phyloP scores from a whole-genome alignment of 2,329 filamentous ascomycete species.

The Teratosphaeria pseudoeucalypti region DNA sequence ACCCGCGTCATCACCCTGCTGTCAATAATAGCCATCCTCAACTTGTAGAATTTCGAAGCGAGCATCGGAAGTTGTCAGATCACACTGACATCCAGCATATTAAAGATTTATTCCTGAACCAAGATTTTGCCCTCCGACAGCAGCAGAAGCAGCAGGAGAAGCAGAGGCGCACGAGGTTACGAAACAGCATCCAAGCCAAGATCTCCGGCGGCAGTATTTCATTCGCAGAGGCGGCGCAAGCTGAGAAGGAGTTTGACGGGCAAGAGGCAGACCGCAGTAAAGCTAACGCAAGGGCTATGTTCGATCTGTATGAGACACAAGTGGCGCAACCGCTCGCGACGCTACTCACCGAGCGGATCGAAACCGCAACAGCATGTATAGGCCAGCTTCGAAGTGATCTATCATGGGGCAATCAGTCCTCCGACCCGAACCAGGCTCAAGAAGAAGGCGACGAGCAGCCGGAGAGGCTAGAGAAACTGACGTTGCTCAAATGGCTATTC shows the following conservation, averaged over 20 bases:
- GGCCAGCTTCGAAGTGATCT: conserved; percentile 62
- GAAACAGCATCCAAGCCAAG: conserved; percentile 59
- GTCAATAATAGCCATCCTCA: conserved; percentile 94
- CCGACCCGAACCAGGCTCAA: conserved; percentile 72
- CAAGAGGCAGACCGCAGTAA: conserved; percentile 62
- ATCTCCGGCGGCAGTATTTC: conserved; percentile 68
- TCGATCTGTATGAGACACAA: conserved; percentile 71
- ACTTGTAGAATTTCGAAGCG: conserved; percentile 63
- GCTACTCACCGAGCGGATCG: conserved; percentile 65
- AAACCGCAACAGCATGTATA: conserved; percentile 65
- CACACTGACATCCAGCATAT: conserved; percentile 56
- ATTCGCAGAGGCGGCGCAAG: conserved; percentile 66
- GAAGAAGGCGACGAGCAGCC: conserved; percentile 93
- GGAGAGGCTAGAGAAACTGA: conserved; percentile 87
- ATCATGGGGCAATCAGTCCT: conserved; percentile 57
- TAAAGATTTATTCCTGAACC: conserved; percentile 22
- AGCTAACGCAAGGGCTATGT: conserved; percentile 65
- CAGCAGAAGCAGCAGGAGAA: conserved; percentile 26
- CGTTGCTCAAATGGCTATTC: conserved; percentile 92
- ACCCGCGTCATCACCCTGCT: conserved; percentile 86
- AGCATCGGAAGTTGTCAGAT: conserved; percentile 65
- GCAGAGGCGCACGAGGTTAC: conserved; percentile 20
- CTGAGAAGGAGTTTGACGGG: conserved; percentile 63
- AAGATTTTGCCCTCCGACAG: conserved; percentile 33
- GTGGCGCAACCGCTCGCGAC: conserved; percentile 80